Base-by-base conservation (phyloP, 2,329 filamentous ascomycete genomes). In the Paraphaeosphaeria sporulosa region DNA sequence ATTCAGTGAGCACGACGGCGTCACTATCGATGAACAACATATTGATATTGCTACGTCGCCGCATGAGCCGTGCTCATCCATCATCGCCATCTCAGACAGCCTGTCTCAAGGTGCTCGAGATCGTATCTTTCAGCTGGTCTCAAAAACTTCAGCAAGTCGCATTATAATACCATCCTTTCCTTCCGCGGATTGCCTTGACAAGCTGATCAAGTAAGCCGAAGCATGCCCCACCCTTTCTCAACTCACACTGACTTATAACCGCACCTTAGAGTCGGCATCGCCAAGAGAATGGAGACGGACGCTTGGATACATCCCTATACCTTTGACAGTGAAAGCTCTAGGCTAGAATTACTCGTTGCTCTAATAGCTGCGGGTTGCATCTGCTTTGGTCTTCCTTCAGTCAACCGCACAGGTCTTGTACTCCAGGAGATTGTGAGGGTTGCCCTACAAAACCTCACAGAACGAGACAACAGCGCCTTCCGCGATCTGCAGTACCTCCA, bases 401-500 rank as follows among this genome's bases (percentile, higher is more conserved):
- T 76, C 2, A 71, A 62, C 19, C 69, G 67, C 12, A 76, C 73
- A 7, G 73, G 73, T 0, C 58, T 75, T 2, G 62, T 71, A 2
- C 60, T 75, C 0, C 68, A 74, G 15, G 72, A 76, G 49, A 74
- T 76, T 40, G 67, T 70, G 17, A 64, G 71, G 49, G 69, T 72
- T 5, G 69, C 73, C 12, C 55, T 76, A 9, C 66, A 68, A 36
- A 63, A 63, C 30, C 57, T 74, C 13, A 62, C 59, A 1, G 73
- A 76, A 55, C 61, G 64, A 3, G 73, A 76, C 50, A 75, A 74
- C 44, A 75, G 71, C 38, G 64, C 62, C 34, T 68, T 71, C 25
- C 77, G 84, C 21, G 79, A 85, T 56, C 67, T 86, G 2, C 80
- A 83, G 46, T 79, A 81, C 15, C 78, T 85, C 34, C 85, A 86